Conservation (phyloP, 768 basidiomycete genomes). For the Leucocoprinus birnbaumii region DNA sequence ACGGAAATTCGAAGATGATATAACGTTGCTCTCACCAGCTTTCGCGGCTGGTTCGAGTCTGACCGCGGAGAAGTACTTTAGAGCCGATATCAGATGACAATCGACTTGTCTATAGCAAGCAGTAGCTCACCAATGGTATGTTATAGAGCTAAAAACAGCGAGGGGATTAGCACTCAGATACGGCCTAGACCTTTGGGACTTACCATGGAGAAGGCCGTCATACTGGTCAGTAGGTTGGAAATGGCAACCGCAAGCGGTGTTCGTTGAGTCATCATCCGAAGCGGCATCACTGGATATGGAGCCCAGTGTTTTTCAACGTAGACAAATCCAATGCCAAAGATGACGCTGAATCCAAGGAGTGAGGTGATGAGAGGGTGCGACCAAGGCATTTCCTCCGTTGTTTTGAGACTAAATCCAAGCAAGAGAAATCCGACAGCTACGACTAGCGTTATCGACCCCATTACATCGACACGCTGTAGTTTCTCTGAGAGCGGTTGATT, state of each 20-base stretch:
- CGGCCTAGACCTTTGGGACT: conserved; percentile 16
- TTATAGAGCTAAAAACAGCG: conserved; percentile 67
- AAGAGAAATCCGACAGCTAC: conserved; percentile 66
- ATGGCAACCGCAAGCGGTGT: conserved; percentile 82
- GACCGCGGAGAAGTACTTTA: conserved; percentile 82
- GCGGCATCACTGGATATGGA: conserved; percentile 87
- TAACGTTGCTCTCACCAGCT: conserved; percentile 51
- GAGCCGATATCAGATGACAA: neutral
- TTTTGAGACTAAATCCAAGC: conserved; percentile 73
- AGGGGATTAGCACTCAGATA: conserved; percentile 5
- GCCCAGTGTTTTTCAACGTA: conserved; percentile 78
- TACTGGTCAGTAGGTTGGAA: conserved; percentile 73
- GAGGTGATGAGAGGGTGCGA: conserved; percentile 68
- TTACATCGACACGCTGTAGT: conserved; percentile 77
- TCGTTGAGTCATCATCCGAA: conserved; percentile 71
- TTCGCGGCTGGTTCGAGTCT: conserved; percentile 62
- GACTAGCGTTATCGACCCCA: conserved; percentile 82
- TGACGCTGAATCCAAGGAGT: conserved; percentile 53
- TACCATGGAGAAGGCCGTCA: conserved; percentile 81
- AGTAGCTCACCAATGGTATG: conserved; percentile 63
- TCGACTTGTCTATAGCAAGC: conserved; percentile 2
- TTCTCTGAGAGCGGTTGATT: conserved; percentile 59
- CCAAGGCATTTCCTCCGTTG: conserved; percentile 78
- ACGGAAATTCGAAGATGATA: conserved; percentile 10
- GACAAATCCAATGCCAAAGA: conserved; percentile 62